Evolutionary conservation across 2,329 filamentous ascomycete species (phyloP).

Genomic region (Ophiostoma himal-ulmi): DNA sequence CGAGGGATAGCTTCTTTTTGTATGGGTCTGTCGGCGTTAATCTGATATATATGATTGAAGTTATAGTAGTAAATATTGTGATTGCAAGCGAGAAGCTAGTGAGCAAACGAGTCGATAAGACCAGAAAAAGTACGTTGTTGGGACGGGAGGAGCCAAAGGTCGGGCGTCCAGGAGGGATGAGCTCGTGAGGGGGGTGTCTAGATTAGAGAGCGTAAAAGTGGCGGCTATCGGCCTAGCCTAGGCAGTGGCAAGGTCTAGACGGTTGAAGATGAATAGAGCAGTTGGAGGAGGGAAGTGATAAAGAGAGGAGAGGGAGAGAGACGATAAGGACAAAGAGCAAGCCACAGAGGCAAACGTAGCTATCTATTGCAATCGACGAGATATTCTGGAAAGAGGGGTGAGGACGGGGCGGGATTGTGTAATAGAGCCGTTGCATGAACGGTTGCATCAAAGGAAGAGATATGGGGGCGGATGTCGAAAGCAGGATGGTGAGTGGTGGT

Average conservation of each 20-base stretch:
- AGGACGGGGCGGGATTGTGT: not conserved
- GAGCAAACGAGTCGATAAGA: not conserved
- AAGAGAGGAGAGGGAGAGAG: not conserved
- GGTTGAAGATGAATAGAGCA: not conserved
- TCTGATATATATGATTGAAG: too few species aligned
- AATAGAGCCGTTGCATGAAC: not conserved
- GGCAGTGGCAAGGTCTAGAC: not conserved
- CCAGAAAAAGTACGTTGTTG: not conserved
- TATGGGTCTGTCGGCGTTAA: not conserved
- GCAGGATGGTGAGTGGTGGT: not conserved
- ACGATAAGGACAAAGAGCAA: constrained; percentile 4
- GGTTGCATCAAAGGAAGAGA: not conserved
- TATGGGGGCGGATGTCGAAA: not conserved
- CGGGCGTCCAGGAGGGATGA: not conserved
- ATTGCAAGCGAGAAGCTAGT: too few species aligned
- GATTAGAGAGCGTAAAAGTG: too few species aligned
- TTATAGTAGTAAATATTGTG: too few species aligned
- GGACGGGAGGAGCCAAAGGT: not conserved
- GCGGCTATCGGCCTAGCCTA: not conserved
- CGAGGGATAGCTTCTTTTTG: not conserved
- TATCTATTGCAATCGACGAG: not conserved
- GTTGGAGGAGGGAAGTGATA: not conserved
- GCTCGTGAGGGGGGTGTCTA: not conserved
- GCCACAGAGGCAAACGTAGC: not conserved
- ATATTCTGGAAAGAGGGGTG: not conserved